These are phyloP conservation scores for Ilex asprella DNA, from an alignment of 257 asterid genomes.

Conservation along the genomic window DNA sequence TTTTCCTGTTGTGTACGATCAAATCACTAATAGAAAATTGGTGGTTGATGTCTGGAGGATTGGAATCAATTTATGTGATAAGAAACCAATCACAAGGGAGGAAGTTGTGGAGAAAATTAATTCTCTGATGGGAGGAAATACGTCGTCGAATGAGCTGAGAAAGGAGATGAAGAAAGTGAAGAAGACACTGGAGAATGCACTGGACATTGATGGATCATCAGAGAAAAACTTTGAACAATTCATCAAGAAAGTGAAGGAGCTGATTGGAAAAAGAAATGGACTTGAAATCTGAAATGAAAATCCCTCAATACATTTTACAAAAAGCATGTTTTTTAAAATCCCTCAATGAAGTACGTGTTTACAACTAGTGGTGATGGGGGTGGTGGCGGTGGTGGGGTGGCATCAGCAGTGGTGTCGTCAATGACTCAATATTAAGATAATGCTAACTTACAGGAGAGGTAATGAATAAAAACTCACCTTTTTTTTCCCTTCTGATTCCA, in stretches of 20 bases:
- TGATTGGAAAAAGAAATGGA: conserved; percentile 20
- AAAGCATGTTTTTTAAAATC: too few species aligned
- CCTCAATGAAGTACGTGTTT: too few species aligned
- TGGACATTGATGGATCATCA: conserved; percentile 50
- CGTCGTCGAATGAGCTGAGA: neutral
- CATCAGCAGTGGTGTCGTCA: too few species aligned
- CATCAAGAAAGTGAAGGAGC: conserved; percentile 41
- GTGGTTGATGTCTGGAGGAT: conserved; percentile 71
- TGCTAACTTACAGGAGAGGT: too few species aligned
- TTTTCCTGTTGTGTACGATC: conserved; percentile 59
- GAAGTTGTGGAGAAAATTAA: conserved; percentile 46
- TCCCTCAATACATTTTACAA: too few species aligned
- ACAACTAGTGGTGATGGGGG: too few species aligned
- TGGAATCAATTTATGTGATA: conserved; percentile 51
- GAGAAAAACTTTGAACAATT: conserved; percentile 34
- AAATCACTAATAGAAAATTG: conserved; percentile 60
- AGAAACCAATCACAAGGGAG: conserved; percentile 26
- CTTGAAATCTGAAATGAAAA: too few species aligned
- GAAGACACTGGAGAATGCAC: conserved; percentile 39
- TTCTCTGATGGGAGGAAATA: conserved; percentile 37
- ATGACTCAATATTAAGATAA: too few species aligned
- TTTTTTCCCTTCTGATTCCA: too few species aligned
- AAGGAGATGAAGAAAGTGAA: conserved; percentile 35
- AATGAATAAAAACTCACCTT: too few species aligned
- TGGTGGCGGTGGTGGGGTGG: too few species aligned